phyloP scores from a whole-genome alignment of 1,284 basidiomycete genomes.

The Cutaneotrichosporon dermatis region DNA sequence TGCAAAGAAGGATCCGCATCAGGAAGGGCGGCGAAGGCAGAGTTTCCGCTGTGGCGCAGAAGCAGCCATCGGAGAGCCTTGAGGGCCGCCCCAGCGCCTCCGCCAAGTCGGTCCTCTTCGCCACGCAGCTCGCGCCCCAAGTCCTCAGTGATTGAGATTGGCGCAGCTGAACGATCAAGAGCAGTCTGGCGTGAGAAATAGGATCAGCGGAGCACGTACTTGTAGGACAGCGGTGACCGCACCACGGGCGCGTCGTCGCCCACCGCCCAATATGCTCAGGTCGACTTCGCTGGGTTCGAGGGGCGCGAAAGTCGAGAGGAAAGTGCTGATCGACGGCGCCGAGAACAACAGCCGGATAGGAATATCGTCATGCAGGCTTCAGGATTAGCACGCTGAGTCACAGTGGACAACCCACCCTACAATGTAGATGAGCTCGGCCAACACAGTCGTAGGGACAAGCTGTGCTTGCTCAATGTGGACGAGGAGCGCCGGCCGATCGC shows the following conservation, averaged over 20 bases:
- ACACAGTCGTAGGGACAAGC: conserved; percentile 20
- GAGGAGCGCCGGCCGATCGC: conserved; percentile 23
- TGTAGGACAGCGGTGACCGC: conserved; percentile 30
- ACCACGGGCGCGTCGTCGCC: conserved; percentile 5
- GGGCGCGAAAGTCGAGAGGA: conserved; percentile 30
- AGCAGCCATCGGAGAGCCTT: conserved; percentile 36
- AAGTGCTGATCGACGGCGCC: conserved; percentile 31
- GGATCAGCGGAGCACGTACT: conserved; percentile 17
- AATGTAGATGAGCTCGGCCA: conserved; percentile 39
- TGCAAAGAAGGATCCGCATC: neutral
- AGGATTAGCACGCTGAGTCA: neutral
- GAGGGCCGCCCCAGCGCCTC: conserved; percentile 25
- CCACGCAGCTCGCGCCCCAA: conserved; percentile 26
- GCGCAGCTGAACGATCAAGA: conserved; percentile 4
- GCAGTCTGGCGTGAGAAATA: conserved; percentile 10
- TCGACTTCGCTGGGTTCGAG: conserved; percentile 38
- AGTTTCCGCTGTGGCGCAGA: conserved; percentile 30
- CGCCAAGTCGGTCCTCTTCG: conserved; percentile 30
- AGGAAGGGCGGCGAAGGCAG: conserved; percentile 23
- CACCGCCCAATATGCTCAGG: conserved; percentile 26
- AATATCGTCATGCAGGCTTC: conserved; percentile 28
- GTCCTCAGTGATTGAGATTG: conserved; percentile 22
- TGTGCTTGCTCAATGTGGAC: conserved; percentile 40
- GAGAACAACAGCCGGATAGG: conserved; percentile 37
- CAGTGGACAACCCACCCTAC: conserved; percentile 24